Base-by-base conservation (phyloP, 2,329 filamentous ascomycete species). In the Verticillium longisporum region DNA sequence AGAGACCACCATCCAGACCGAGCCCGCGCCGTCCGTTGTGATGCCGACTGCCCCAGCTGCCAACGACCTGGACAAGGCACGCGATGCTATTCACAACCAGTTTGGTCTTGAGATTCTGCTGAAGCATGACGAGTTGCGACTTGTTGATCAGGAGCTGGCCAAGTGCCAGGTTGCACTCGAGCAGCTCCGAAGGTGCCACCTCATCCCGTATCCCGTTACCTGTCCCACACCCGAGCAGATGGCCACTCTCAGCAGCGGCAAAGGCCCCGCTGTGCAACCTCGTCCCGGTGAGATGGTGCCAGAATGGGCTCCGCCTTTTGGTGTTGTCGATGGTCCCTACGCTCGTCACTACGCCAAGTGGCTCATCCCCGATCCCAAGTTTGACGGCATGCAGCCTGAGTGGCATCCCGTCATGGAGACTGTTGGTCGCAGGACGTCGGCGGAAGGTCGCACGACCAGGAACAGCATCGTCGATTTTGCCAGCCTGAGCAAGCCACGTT, bases 151-250 rank as follows among this genome's bases (percentile, higher is more conserved):
- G 76, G 95, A 98, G 77, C 83, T 98, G 66, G 94, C 92, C 66
- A 98, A 97, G 78, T 97, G 93, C 71, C 93, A 98, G 78, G 80
- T 93, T 65, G 92, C 93, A 11, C 82, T 98, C 67, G 95, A 99
- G 77, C 95, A 98, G 77, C 80, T 99, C 65, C 90, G 95, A 68
- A 88, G 95, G 63, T 97, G 93, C 76, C 88, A 95, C 71, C 81
- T 98, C 67, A 94, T 97, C 68, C 94, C 94, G 4, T 98, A 92
- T 73, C 93, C 94, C 36, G 85, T 88, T 65, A 85, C 85, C 65
- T 82, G 85, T 64, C 84, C 86, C 50, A 86, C 86, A 9, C 88
- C 88, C 32, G 78, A 84, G 65, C 83, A 87, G 68, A 88, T 88
- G 84, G 74, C 87, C 67, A 82, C 89, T 65, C 85, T 96, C 68